Percentiles rank a stretch among this genome's conserved stretches.
phyloP scores from a whole-genome alignment of 1,139 yeast genomes.

The Magnusiomyces fungicola region DNA sequence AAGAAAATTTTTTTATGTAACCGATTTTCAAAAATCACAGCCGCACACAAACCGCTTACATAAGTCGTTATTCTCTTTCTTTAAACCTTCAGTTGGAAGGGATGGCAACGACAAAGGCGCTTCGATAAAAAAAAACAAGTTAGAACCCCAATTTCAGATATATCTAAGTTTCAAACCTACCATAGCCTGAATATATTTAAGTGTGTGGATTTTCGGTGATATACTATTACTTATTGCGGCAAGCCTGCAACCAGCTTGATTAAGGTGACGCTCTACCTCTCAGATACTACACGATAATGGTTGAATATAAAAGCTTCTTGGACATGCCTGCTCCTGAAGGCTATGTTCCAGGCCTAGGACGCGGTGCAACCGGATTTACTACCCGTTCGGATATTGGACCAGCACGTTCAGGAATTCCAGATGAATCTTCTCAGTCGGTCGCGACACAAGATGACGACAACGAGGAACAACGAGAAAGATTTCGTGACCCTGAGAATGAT shows the following conservation, averaged over 20 bases:
- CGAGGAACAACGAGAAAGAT: conserved; percentile 23
- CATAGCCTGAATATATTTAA: too few species aligned
- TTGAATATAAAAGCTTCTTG: conserved; percentile 41
- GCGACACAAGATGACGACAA: conserved; percentile 32
- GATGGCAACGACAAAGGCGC: too few species aligned
- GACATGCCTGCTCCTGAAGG: conserved; percentile 87
- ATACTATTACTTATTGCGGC: conserved; percentile 21
- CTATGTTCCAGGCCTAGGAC: conserved; percentile 84
- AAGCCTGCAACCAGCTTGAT: conserved; percentile 26
- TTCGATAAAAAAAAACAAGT: too few species aligned
- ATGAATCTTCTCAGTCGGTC: conserved; percentile 33
- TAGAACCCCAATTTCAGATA: too few species aligned
- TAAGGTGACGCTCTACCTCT: conserved; percentile 16
- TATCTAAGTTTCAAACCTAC: too few species aligned
- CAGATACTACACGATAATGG: conserved; percentile 9
- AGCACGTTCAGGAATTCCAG: conserved; percentile 36
- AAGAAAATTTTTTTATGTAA: too few species aligned
- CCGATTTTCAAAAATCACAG: too few species aligned
- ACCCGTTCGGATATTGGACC: conserved; percentile 73
- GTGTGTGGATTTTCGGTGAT: too few species aligned
- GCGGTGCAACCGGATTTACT: conserved; percentile 93
- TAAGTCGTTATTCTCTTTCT: too few species aligned
- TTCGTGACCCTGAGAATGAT: conserved; percentile 37
- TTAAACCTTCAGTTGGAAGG: too few species aligned
- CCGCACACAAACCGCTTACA: too few species aligned